phyloP scores from a whole-genome alignment of 2,329 filamentous ascomycete species.

The Trichophyton schoenleinii region DNA sequence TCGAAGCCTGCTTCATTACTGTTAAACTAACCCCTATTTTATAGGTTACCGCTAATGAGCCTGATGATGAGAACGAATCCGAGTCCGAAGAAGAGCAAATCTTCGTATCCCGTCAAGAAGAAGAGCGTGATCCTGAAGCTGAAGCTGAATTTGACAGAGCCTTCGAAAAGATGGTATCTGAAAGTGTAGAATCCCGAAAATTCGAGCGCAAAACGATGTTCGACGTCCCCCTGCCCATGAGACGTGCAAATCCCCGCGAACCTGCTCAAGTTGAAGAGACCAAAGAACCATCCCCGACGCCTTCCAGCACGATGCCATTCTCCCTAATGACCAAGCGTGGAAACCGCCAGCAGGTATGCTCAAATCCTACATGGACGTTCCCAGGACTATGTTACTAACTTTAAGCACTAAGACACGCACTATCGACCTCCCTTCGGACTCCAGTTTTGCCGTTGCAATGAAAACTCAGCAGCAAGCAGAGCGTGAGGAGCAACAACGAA shows the following conservation, averaged over 20 bases:
- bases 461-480: slow-evolving; percentile 90
- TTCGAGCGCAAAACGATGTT: slow-evolving; percentile 91
- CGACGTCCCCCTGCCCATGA: slow-evolving; percentile 93
- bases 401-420: slow-evolving; percentile 58
- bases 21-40: not conserved
- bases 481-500: slow-evolving; percentile 90
- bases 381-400: not conserved
- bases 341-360: slow-evolving; percentile 74
- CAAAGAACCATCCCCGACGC: slow-evolving; percentile 21
- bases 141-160: slow-evolving; percentile 97
- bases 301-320: slow-evolving; percentile 73
- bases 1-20: slow-evolving; percentile 1
- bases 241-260: slow-evolving; percentile 51
- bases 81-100: slow-evolving; percentile 75
- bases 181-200: slow-evolving; percentile 88
- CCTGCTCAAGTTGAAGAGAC: slow-evolving; percentile 28
- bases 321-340: slow-evolving; percentile 90
- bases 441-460: slow-evolving; percentile 91
- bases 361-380: not conserved
- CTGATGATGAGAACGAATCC: slow-evolving; percentile 38
- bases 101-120: slow-evolving; percentile 79
- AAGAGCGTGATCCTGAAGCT: slow-evolving; percentile 80
- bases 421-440: slow-evolving; percentile 75
- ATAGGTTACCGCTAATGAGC: slow-evolving; percentile 10
- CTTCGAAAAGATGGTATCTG: slow-evolving; percentile 95